Evolutionary conservation across 2,329 filamentous ascomycete genomes (phyloP), one percentile per base, ranked within the genome.

Genomic region (Ascosphaera apis): DNA sequence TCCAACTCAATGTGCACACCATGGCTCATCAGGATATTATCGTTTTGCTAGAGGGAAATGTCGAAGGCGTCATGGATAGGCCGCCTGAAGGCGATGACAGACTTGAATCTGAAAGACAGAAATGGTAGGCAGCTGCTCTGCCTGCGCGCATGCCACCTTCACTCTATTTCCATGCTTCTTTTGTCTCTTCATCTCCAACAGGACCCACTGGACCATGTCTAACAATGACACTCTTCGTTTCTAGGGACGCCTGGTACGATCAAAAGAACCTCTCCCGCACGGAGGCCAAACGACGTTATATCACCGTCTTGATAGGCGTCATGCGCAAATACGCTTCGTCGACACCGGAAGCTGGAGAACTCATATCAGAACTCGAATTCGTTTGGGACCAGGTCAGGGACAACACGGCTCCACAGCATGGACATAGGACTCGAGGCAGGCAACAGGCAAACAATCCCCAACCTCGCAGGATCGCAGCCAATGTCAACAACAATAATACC

Each of bases 341-440:
- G 30, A 93, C 83, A 0, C 49, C 56, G 34, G 83, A 92, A 52
- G 82, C 82, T 5, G 69, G 76, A 40, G 84, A 91, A 55, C 66
- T 98, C 28, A 84, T 95, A 27, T 67, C 74, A 7, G 88, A 98
- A 55, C 69, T 98, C n/a, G 88, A 98, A 57, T 98, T 95, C 48
- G 86, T 98, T 28, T 98, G 88, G 88, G 83, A 93, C 46, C 88
- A 95, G 54, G 86, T 98, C 47, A 91, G 88, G 55, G 77, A 76
- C 45, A 93, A 86, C 47, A 70, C 64, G n/a, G n/a, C n/a, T n/a
- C 40, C 45, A 11, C 42, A 48, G 7, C 48, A 46, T 15, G n/a
- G n/a, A n/a, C 46, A 53, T 15, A 47, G 50, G 31, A 44, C 46
- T 21, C 47, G 43, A 28, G 12, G 52, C 13, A 55, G 52, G 28